Conservation (phyloP, 768 basidiomycete species). For the Auriscalpium orientale region DNA sequence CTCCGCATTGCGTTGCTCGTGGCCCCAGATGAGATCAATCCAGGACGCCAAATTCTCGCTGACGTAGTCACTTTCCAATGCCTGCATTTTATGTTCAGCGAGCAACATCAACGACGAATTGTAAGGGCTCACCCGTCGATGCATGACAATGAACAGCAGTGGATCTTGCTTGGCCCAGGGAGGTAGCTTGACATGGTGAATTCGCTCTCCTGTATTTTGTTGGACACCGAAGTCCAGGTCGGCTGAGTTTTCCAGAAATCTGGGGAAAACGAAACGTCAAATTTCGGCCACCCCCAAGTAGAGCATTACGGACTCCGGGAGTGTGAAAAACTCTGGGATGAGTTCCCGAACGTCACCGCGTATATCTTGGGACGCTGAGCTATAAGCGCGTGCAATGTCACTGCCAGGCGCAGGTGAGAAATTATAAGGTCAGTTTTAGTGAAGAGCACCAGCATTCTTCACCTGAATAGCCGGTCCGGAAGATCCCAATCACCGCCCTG, state of each 20-base stretch:
- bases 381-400: constrained; percentile 73
- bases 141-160: constrained; percentile 69
- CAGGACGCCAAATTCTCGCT: constrained; percentile 78
- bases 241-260: constrained; percentile 77
- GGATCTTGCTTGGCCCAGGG: constrained; percentile 86
- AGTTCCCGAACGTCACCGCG: constrained; percentile 91
- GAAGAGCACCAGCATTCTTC: not conserved
- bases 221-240: constrained; percentile 74
- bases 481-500: constrained; percentile 95
- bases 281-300: not conserved
- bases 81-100: constrained; percentile 33
- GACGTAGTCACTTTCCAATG: constrained; percentile 81
- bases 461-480: constrained; percentile 81
- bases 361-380: constrained; percentile 77
- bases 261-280: constrained; percentile 21
- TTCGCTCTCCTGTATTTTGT: constrained; percentile 66
- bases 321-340: constrained; percentile 83
- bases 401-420: constrained; percentile 26
- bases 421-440: constrained; percentile 5
- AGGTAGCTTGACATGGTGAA: constrained; percentile 84
- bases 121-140: constrained; percentile 49
- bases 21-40: constrained; percentile 95
- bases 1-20: constrained; percentile 70
- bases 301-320: constrained; percentile 55
- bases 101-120: not conserved